phyloP scores from a whole-genome alignment of 768 basidiomycete species.

The Suillus placidus region DNA sequence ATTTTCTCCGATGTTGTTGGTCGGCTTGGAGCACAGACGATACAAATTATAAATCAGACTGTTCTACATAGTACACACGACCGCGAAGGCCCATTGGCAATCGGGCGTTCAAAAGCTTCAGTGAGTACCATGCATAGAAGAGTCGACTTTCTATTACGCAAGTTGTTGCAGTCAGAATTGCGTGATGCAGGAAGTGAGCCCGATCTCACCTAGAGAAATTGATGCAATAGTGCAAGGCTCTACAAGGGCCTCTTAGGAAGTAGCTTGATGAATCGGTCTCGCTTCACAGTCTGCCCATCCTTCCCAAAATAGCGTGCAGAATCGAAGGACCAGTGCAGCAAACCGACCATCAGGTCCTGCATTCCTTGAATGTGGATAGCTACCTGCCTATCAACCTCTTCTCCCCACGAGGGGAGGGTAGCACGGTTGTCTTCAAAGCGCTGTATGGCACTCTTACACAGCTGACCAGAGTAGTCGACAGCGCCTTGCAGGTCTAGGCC shows the following conservation, averaged over 20 bases:
- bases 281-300: constrained; percentile 40
- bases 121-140: too few species aligned
- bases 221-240: constrained; percentile 13
- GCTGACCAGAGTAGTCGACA: constrained; percentile 62
- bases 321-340: constrained; percentile 64
- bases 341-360: constrained; percentile 72
- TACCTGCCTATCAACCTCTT: constrained; percentile 61
- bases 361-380: constrained; percentile 59
- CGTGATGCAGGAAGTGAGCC: neutral
- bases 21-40: too few species aligned
- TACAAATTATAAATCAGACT: too few species aligned
- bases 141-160: neutral
- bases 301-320: constrained; percentile 63
- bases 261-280: constrained; percentile 53
- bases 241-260: constrained; percentile 39
- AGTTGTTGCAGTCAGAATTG: neutral
- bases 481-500: constrained; percentile 61
- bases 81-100: too few species aligned
- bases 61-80: too few species aligned
- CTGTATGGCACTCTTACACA: constrained; percentile 59
- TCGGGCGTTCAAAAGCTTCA: too few species aligned
- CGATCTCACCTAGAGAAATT: neutral
- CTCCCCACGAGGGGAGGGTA: constrained; percentile 50
- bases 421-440: constrained; percentile 41
- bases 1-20: too few species aligned